Percentiles rank a stretch among this genome's conserved stretches.
Evolutionary conservation across 768 basidiomycete species (phyloP).

Genomic region (Leccinum broughii): DNA sequence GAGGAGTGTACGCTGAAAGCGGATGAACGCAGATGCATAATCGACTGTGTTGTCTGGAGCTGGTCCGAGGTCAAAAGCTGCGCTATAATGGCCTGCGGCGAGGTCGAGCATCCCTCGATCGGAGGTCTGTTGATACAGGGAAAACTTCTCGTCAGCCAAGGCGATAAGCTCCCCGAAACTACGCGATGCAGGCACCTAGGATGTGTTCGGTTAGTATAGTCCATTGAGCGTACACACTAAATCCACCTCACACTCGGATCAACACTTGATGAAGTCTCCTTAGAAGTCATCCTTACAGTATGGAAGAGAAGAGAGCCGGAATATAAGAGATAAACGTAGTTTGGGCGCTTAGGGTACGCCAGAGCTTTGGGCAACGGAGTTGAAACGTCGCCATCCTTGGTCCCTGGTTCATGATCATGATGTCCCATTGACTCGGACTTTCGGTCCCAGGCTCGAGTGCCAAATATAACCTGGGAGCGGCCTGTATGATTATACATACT

Average conservation of each 20-base stretch:
- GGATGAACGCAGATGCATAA: constrained; percentile 11
- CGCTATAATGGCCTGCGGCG: constrained; percentile 15
- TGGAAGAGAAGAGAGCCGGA: background rate
- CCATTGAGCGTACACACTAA: background rate
- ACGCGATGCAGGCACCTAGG: constrained; percentile 20
- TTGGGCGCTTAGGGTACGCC: background rate
- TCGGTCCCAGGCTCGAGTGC: background rate
- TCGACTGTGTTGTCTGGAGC: constrained; percentile 2
- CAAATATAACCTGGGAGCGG: background rate
- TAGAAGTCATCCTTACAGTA: constrained; percentile 1
- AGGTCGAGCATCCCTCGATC: constrained; percentile 8
- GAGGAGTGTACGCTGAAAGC: constrained; percentile 4
- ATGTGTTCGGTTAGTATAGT: background rate
- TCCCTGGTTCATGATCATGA: background rate
- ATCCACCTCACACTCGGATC: constrained; percentile 5
- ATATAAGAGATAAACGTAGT: background rate
- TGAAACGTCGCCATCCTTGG: background rate
- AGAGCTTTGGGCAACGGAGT: background rate
- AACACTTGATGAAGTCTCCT: background rate
- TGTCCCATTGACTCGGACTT: no score
- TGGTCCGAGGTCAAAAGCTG: constrained; percentile 21
- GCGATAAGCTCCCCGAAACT: constrained; percentile 20
- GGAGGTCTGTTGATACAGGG: constrained; percentile 7
- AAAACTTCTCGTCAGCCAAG: constrained; percentile 10
- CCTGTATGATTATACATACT: no score